These are phyloP conservation scores for Cylindrodendrum hubeiense DNA, from an alignment of 2,329 filamentous ascomycete species.

Conservation along the genomic window DNA sequence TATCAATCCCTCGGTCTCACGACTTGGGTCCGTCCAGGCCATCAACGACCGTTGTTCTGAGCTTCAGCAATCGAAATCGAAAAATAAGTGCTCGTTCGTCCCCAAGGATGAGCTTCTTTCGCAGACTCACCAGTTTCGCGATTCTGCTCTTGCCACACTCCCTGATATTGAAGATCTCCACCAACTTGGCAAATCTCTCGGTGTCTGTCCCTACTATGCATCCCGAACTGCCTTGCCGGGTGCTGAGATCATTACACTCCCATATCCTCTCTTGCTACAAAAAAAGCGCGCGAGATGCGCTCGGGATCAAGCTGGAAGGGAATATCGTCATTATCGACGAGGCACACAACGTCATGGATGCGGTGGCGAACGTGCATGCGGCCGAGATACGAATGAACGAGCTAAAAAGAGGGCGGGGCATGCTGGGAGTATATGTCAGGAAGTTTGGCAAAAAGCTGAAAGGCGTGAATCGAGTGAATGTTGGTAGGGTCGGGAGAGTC, in stretches of 20 bases:
- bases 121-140: conserved; percentile 83
- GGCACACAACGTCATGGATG: conserved; percentile 97
- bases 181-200: conserved; percentile 79
- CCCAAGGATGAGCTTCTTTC: conserved; percentile 82
- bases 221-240: conserved; percentile 84
- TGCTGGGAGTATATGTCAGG: conserved; percentile 85
- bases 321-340: conserved; percentile 97
- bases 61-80: conserved; percentile 77
- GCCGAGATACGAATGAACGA: conserved; percentile 81
- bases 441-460: conserved; percentile 91
- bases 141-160: conserved; percentile 84
- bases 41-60: conserved; percentile 96
- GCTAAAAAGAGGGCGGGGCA: conserved; percentile 77
- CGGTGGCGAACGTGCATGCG: conserved; percentile 88
- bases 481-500: conserved; percentile 87
- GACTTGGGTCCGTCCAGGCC: conserved; percentile 77
- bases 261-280: conserved; percentile 91
- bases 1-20: conserved; percentile 86
- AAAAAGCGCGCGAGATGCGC: conserved; percentile 87
- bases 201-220: conserved; percentile 96
- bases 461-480: conserved; percentile 90
- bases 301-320: conserved; percentile 86
- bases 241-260: conserved; percentile 91
- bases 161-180: conserved; percentile 95
- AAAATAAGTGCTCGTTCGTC: conserved; percentile 78